Conservation (phyloP, 2,329 filamentous ascomycete species). For the Aspergillus sp. region DNA sequence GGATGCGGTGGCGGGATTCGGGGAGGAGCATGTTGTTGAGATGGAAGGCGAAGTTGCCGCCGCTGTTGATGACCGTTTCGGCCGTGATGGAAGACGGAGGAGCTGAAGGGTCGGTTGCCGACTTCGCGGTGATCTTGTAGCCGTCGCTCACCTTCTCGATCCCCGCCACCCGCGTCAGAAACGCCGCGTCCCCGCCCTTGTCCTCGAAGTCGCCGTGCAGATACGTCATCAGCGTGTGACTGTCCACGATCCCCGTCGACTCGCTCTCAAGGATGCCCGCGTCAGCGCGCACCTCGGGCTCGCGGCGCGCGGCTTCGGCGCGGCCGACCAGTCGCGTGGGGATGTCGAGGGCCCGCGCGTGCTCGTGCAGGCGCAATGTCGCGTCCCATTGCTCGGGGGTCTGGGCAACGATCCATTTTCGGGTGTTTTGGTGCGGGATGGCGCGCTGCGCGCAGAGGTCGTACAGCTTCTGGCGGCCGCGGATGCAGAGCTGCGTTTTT, state of each 20-base stretch:
- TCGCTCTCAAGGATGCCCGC: not conserved
- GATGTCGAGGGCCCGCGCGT: conserved; percentile 49
- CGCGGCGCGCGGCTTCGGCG: conserved; percentile 53
- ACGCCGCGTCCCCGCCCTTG: conserved; percentile 61
- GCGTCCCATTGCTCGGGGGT: conserved; percentile 58
- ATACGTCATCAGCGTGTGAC: conserved; percentile 72
- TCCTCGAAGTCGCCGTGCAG: conserved; percentile 71
- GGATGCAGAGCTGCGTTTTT: conserved; percentile 75
- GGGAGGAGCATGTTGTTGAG: conserved; percentile 73
- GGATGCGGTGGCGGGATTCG: conserved; percentile 42
- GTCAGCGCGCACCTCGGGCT: conserved; percentile 56
- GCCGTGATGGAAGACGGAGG: conserved; percentile 57
- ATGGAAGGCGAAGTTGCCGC: conserved; percentile 65
- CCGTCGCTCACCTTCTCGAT: conserved; percentile 49
- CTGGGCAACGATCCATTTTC: conserved; percentile 95
- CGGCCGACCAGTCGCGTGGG: conserved; percentile 61
- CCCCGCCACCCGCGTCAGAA: conserved; percentile 55
- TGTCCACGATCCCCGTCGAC: conserved; percentile 56
- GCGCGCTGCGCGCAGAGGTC: conserved; percentile 57
- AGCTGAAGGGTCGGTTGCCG: conserved; percentile 27
- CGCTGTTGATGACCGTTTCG: conserved; percentile 73
- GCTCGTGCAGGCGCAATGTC: conserved; percentile 42
- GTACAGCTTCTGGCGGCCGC: conserved; percentile 70
- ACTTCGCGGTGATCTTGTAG: conserved; percentile 57
- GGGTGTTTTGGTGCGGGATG: conserved; percentile 64